Evolutionary conservation across 306 rosid species (phyloP).

Genomic region (Pterocarpus macrocarpus): DNA sequence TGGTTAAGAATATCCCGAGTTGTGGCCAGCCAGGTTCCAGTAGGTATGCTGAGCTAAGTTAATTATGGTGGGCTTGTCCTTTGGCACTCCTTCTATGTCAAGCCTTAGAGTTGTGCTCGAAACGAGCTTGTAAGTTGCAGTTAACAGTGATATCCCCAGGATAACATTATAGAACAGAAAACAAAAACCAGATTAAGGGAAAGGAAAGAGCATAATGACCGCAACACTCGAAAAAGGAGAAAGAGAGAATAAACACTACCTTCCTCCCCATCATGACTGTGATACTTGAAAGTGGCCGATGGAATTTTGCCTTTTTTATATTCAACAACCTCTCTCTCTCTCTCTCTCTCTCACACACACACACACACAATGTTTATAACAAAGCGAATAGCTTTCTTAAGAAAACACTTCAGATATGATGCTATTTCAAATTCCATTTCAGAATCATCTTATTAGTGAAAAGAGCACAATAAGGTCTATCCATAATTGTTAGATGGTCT

Average conservation of each 20-base stretch:
- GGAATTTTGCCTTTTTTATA: slow-evolving; percentile 70
- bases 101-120: slow-evolving; percentile 82
- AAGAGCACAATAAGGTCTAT: neutral
- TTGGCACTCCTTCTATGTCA: slow-evolving; percentile 91
- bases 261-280: slow-evolving; percentile 88
- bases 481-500: neutral
- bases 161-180: slow-evolving; percentile 60
- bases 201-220: neutral
- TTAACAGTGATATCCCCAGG: slow-evolving; percentile 78
- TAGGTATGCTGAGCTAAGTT: slow-evolving; percentile 93
- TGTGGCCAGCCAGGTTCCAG: slow-evolving; percentile 95
- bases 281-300: slow-evolving; percentile 78
- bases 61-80: slow-evolving; percentile 80
- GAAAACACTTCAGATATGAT: neutral
- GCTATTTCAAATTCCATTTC: slow-evolving; percentile 22
- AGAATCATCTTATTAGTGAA: slow-evolving; percentile 25
- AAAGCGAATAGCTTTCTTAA: slow-evolving; percentile 1
- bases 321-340: slow-evolving; percentile 70
- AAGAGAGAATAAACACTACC: slow-evolving; percentile 57
- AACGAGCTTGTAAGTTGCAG: slow-evolving; percentile 84
- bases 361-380: neutral
- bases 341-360: no score
- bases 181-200: slow-evolving; percentile 20
- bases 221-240: neutral
- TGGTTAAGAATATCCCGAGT: slow-evolving; percentile 81